Evolutionary conservation across 257 asterid species (phyloP), one percentile per base, ranked within the genome.

Genomic region (Thymus mandschuricus): DNA sequence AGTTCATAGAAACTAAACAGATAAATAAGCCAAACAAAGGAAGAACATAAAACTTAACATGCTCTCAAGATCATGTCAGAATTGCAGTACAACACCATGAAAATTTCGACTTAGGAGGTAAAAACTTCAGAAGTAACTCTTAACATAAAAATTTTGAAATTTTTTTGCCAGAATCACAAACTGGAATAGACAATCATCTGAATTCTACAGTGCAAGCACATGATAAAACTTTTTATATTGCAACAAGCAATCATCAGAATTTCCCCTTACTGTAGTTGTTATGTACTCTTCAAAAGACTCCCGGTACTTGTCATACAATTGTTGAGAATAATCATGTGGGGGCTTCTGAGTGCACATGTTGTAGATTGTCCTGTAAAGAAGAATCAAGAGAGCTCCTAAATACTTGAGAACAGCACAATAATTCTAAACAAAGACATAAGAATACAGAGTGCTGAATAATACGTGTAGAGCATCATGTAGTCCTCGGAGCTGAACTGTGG

Each of bases 331-430:
- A 81, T 95, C 99, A 76, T 92, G 95, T 3, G 99, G 98, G 40
- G 98, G 95, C 81, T 88, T 95, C 71, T 95, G 99, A 34, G 98
- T 95, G 78, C 99, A 95, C 99, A 95, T 95, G 87, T 92, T 90
- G 78, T 95, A 92, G 77, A 95, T 90, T 44, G 96, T 95, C 78
- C 99, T 95, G 86, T 31, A 50, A 56, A 71, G 55, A 41, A 69
- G 49, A 81, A 63, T 80, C 54, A 80, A 72, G 69, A 60, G 45
- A 74, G 54, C 60, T 70, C 79, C 43, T 56, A 74, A 61, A 49
- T 48, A 59, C 72, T 55, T 48, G 64, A 55, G 54, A 80, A 31
- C 31, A 35, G 4, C 54, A 71, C 50, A 60, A 54, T 44, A 62
- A 61, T 56, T 61, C 15, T 66, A 0, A 2, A 69, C 28, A 40